phyloP scores from a whole-genome alignment of 2,329 filamentous ascomycete genomes.

The Blastomyces silverae region DNA sequence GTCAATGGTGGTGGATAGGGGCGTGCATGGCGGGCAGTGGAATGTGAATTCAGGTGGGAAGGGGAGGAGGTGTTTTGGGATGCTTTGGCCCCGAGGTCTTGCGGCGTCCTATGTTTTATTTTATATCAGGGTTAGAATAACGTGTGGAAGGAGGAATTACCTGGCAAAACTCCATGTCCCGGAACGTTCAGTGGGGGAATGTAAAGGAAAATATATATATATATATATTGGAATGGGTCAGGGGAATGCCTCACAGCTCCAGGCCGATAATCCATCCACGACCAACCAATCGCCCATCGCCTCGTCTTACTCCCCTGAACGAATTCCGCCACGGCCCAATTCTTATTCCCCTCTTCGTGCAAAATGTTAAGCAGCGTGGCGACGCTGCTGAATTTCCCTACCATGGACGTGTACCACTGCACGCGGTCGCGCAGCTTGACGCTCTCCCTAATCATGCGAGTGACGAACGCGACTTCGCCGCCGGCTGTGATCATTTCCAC shows the following conservation, averaged over 20 bases:
- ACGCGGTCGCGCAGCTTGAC: slow-evolving; percentile 54
- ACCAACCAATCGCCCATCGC: slow-evolving; percentile 87
- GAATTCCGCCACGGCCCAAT: slow-evolving; percentile 77
- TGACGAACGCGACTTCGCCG: slow-evolving; percentile 70
- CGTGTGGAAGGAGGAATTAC: neutral
- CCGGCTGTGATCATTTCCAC: slow-evolving; percentile 80
- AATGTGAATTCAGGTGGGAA: slow-evolving; percentile 49
- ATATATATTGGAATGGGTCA: neutral
- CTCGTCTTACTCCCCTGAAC: slow-evolving; percentile 70
- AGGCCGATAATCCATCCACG: slow-evolving; percentile 63
- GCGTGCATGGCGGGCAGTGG: slow-evolving; percentile 23
- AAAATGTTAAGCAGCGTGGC: slow-evolving; percentile 55
- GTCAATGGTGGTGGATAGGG: slow-evolving; percentile 31
- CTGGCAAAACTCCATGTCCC: neutral
- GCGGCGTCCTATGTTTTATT: neutral
- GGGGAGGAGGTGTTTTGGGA: slow-evolving; percentile 48
- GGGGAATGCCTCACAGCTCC: slow-evolving; percentile 37
- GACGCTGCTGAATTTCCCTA: slow-evolving; percentile 71
- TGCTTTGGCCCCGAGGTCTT: slow-evolving; percentile 35
- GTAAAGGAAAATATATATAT: neutral
- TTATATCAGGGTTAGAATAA: neutral
- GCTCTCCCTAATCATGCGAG: slow-evolving; percentile 64
- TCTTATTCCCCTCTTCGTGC: slow-evolving; percentile 54
- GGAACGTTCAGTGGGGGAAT: neutral
- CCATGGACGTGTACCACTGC: slow-evolving; percentile 86